Percentiles rank a stretch among this genome's conserved stretches.
Evolutionary conservation across 306 rosid species (phyloP).

Genomic region (Elaeagnus macrophylla): DNA sequence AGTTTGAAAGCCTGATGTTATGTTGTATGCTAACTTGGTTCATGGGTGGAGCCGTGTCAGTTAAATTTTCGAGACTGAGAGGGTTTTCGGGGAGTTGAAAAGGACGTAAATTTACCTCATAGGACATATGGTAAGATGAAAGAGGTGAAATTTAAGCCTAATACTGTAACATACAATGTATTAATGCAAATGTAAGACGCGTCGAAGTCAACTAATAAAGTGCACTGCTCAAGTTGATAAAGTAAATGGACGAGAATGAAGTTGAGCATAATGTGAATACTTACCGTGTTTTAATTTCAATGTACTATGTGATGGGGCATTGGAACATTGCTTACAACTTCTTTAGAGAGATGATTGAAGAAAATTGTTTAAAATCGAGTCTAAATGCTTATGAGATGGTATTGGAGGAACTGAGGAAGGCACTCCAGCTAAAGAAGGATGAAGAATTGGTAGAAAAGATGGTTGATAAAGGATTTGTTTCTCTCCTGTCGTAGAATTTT

Average conservation of each 20-base stretch:
- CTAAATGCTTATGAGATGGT: slow-evolving; percentile 50
- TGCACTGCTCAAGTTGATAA: slow-evolving; percentile 81
- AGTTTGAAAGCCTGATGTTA: slow-evolving; percentile 64
- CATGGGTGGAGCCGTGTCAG: slow-evolving; percentile 88
- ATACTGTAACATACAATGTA: slow-evolving; percentile 68
- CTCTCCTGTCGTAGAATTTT: slow-evolving; percentile 34
- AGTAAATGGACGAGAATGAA: slow-evolving; percentile 78
- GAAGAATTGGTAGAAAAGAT: slow-evolving; percentile 90
- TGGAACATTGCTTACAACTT: slow-evolving; percentile 85
- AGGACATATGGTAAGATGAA: slow-evolving; percentile 71
- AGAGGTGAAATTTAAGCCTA: slow-evolving; percentile 52
- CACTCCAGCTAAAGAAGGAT: slow-evolving; percentile 81
- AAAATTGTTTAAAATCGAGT: slow-evolving; percentile 71
- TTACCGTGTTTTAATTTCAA: slow-evolving; percentile 48
- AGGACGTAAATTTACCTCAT: slow-evolving; percentile 75
- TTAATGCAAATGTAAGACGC: slow-evolving; percentile 74
- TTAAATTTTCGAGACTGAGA: slow-evolving; percentile 58
- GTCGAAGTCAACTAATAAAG: slow-evolving; percentile 72
- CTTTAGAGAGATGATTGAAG: slow-evolving; percentile 79
- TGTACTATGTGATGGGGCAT: slow-evolving; percentile 89
- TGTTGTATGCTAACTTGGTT: slow-evolving; percentile 66
- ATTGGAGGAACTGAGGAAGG: slow-evolving; percentile 59
- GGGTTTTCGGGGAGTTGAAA: slow-evolving; percentile 73
- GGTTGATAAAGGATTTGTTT: slow-evolving; percentile 71
- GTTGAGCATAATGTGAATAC: slow-evolving; percentile 86